Percentiles rank a stretch among this genome's conserved stretches.
phyloP scores from a whole-genome alignment of 1,284 basidiomycete genomes.

The Thelephora terrestris region DNA sequence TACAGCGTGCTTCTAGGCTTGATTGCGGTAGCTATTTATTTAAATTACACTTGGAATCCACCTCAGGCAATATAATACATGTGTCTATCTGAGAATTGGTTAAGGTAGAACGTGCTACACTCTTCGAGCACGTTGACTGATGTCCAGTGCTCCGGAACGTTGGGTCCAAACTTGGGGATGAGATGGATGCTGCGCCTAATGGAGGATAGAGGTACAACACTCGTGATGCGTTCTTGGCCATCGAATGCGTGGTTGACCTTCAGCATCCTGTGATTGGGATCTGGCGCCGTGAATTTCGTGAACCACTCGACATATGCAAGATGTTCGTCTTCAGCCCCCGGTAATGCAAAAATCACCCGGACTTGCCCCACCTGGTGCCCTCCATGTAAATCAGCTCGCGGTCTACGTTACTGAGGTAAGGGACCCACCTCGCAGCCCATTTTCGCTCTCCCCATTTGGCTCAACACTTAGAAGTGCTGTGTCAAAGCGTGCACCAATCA shows the following conservation, averaged over 20 bases:
- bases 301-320: conserved; percentile 26
- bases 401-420: not conserved
- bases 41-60: too few species aligned
- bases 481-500: not conserved
- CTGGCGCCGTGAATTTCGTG: too few species aligned
- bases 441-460: not conserved
- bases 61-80: too few species aligned
- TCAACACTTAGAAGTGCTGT: not conserved
- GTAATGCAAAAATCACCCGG: not conserved
- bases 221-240: too few species aligned
- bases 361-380: not conserved
- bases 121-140: not conserved
- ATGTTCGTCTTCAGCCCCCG: not conserved
- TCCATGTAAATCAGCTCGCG: not conserved
- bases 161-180: conserved; percentile 9
- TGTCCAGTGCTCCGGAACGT: not conserved
- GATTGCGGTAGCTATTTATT: too few species aligned
- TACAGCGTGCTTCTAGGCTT: too few species aligned
- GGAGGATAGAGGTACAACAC: conserved; percentile 16
- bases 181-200: conserved; percentile 23
- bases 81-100: not conserved
- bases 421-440: not conserved
- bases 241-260: too few species aligned
- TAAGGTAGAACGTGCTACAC: conserved; percentile 3
- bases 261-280: conserved; percentile 10